Conservation (phyloP, 1,284 basidiomycete species). For the Ustilago vetiveriae region DNA sequence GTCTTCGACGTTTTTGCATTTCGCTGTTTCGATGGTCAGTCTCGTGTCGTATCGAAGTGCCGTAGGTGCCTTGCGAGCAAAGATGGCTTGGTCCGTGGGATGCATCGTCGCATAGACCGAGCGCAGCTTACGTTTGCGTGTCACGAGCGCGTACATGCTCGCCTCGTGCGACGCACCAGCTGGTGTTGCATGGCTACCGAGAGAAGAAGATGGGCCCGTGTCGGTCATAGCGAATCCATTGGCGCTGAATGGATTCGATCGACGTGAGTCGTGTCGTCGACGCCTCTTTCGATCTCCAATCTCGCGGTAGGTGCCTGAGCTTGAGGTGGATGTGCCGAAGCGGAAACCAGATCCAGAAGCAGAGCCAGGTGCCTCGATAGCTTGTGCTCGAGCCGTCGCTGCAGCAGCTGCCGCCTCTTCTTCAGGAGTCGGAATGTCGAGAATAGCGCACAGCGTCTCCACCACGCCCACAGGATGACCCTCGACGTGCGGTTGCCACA, state of each 20-base stretch:
- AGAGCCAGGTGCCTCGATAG: slow-evolving; percentile 26
- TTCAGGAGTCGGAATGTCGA: slow-evolving; percentile 47
- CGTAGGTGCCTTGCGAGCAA: slow-evolving; percentile 42
- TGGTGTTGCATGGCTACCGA: slow-evolving; percentile 16
- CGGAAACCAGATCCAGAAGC: slow-evolving; percentile 33
- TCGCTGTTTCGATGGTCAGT: slow-evolving; percentile 44
- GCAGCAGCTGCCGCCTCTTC: slow-evolving; percentile 39
- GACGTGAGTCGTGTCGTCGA: slow-evolving; percentile 33
- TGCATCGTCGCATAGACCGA: slow-evolving; percentile 47
- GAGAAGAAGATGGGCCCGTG: slow-evolving; percentile 29
- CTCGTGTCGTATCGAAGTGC: slow-evolving; percentile 34
- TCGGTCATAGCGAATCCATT: slow-evolving; percentile 28
- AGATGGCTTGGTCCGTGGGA: slow-evolving; percentile 47
- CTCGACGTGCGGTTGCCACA: slow-evolving; percentile 51
- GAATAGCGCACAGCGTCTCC: slow-evolving; percentile 42
- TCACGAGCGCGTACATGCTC: slow-evolving; percentile 38
- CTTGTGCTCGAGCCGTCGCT: slow-evolving; percentile 12
- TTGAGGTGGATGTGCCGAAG: slow-evolving; percentile 32
- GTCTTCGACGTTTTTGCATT: slow-evolving; percentile 41
- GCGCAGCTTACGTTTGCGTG: slow-evolving; percentile 44
- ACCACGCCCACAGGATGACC: slow-evolving; percentile 49
- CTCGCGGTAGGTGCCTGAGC: slow-evolving; percentile 43
- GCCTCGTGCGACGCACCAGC: slow-evolving; percentile 34
- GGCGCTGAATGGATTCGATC: slow-evolving; percentile 36
- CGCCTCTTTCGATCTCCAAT: slow-evolving; percentile 34